These are phyloP conservation scores for Trametes cinnabarina DNA, from an alignment of 768 basidiomycete species.

Conservation along the genomic window DNA sequence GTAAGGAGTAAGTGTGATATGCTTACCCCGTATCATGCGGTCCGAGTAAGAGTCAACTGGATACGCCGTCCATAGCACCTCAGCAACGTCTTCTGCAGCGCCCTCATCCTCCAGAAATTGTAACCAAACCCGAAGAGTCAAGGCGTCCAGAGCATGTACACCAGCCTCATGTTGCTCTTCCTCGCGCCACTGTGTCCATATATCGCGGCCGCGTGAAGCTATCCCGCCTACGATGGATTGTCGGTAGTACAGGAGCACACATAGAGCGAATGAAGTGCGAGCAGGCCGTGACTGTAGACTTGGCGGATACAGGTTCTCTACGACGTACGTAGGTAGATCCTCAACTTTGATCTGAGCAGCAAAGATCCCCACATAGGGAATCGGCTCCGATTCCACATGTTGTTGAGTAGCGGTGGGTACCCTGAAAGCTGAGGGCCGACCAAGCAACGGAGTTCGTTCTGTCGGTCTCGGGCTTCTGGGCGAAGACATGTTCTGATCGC, in stretches of 20 bases:
- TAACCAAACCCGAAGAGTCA: slow-evolving; percentile 38
- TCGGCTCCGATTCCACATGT: neutral
- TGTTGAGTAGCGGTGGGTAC: no score
- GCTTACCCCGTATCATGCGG: slow-evolving; percentile 25
- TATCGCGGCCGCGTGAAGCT: slow-evolving; percentile 24
- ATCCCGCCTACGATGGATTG: neutral
- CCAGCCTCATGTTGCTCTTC: slow-evolving; percentile 26
- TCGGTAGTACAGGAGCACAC: slow-evolving; percentile 27
- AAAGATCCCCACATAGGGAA: slow-evolving; percentile 17
- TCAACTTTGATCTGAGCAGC: slow-evolving; percentile 17
- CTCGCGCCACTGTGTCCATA: slow-evolving; percentile 45
- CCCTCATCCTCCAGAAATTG: slow-evolving; percentile 43
- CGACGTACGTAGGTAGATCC: slow-evolving; percentile 2
- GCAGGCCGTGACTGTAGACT: slow-evolving; percentile 1
- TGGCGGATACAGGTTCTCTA: slow-evolving; percentile 16
- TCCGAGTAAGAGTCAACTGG: slow-evolving; percentile 30
- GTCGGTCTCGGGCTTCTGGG: slow-evolving; percentile 1
- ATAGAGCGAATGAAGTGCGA: slow-evolving; percentile 22
- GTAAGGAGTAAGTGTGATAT: no score
- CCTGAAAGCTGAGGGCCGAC: neutral
- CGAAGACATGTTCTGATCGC: no score
- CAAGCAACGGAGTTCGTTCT: slow-evolving; percentile 23
- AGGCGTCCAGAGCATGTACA: slow-evolving; percentile 34
- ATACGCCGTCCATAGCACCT: slow-evolving; percentile 49
- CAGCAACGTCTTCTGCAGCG: slow-evolving; percentile 42